Conservation (phyloP, 257 asterid species). For the Coffea canephora region DNA sequence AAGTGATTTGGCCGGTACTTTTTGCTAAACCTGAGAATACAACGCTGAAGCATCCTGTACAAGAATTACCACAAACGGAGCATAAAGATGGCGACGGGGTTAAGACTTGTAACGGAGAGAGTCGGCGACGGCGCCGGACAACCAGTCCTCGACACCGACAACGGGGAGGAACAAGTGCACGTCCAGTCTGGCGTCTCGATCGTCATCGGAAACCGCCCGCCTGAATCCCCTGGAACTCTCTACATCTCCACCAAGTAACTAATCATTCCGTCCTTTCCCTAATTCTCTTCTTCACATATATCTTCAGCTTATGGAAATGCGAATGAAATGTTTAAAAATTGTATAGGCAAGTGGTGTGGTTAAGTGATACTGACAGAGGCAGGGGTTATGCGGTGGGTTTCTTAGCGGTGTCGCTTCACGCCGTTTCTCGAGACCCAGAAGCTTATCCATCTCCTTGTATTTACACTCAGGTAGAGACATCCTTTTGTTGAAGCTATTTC, state of each 20-base stretch:
- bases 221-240: constrained; percentile 80
- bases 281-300: background rate
- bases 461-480: constrained; percentile 64
- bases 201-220: constrained; percentile 60
- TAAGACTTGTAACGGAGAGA: constrained; percentile 58
- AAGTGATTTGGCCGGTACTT: constrained; percentile 8
- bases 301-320: constrained; percentile 6
- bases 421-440: constrained; percentile 89
- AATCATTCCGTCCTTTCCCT: background rate
- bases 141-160: constrained; percentile 50
- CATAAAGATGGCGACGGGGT: constrained; percentile 54
- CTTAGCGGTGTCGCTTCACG: constrained; percentile 72
- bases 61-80: background rate
- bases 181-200: constrained; percentile 59
- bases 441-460: constrained; percentile 81
- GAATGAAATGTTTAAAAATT: constrained; percentile 9
- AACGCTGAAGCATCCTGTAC: background rate
- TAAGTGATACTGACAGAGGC: constrained; percentile 68
- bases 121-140: constrained; percentile 57
- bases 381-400: constrained; percentile 87
- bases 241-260: constrained; percentile 69
- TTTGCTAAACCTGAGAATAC: background rate
- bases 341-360: constrained; percentile 86
- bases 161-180: constrained; percentile 75
- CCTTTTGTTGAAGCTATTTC: background rate